Conservation (phyloP, 768 basidiomycete species). For the Termitomyces sp. region DNA sequence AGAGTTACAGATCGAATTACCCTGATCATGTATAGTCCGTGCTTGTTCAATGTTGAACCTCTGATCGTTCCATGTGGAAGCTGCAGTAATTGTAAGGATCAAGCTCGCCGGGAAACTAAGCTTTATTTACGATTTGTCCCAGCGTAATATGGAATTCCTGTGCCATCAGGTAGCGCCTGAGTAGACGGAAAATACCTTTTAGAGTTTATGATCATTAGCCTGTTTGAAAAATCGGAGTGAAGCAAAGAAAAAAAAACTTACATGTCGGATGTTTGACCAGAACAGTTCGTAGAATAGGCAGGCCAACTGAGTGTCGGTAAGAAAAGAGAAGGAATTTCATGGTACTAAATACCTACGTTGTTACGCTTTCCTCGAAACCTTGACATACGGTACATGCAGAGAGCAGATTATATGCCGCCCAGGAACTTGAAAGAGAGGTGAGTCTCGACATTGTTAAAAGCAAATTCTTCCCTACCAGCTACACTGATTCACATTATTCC, state of each 20-base stretch:
- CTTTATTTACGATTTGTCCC: conserved; percentile 34
- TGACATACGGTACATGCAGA: conserved; percentile 49
- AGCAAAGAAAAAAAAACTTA: not conserved
- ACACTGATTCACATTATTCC: conserved; percentile 20
- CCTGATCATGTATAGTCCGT: conserved; percentile 18
- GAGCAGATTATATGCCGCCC: conserved; percentile 51
- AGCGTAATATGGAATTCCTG: conserved; percentile 46
- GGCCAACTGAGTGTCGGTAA: conserved; percentile 4
- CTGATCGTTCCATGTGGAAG: conserved; percentile 24
- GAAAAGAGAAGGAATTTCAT: too few species aligned
- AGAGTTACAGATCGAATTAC: conserved; percentile 13
- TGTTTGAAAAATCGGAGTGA: not conserved
- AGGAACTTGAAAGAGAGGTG: conserved; percentile 31
- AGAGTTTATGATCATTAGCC: not conserved
- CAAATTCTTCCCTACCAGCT: conserved; percentile 27
- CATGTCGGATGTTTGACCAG: conserved; percentile 3
- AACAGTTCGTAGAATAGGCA: conserved; percentile 5
- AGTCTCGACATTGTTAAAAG: not conserved
- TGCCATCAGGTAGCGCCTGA: conserved; percentile 21
- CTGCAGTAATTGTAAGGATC: conserved; percentile 21
- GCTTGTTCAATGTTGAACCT: conserved; percentile 24
- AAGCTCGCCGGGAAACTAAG: conserved; percentile 2
- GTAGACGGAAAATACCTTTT: conserved; percentile 35
- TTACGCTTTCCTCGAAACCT: conserved; percentile 18
- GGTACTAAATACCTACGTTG: conserved; percentile 23